Evolutionary conservation across 148 eudicot species (phyloP).

Genomic region (Vaccinium macrocarpon): DNA sequence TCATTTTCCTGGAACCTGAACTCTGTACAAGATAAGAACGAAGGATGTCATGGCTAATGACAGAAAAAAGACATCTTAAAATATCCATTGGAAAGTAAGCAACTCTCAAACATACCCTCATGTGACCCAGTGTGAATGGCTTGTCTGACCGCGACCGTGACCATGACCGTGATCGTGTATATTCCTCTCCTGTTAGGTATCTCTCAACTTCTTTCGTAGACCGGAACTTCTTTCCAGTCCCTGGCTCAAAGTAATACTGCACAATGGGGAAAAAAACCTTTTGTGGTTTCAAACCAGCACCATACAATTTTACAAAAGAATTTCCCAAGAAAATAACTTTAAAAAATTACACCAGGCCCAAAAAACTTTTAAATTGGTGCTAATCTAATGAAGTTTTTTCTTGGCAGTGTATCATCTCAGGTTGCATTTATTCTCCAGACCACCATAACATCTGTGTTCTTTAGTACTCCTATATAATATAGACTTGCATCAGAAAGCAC

Average conservation of each 20-base stretch:
- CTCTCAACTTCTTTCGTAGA: conserved; percentile 66
- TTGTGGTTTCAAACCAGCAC: not conserved
- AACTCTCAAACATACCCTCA: conserved; percentile 26
- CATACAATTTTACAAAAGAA: not conserved
- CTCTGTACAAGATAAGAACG: conserved; percentile 18
- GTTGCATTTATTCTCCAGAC: not conserved
- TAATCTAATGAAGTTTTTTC: not conserved
- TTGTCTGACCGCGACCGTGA: conserved; percentile 17
- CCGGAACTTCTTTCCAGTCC: conserved; percentile 55
- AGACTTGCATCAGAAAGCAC: not conserved
- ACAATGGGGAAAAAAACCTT: not conserved
- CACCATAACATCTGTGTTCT: not conserved
- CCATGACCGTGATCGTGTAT: conserved; percentile 8
- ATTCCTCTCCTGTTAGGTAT: conserved; percentile 41
- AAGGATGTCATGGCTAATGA: conserved; percentile 1
- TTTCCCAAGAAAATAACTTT: not conserved
- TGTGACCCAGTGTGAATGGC: conserved; percentile 26
- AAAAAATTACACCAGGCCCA: not conserved
- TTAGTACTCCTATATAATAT: not conserved
- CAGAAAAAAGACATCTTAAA: not conserved
- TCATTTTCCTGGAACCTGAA: conserved; percentile 20
- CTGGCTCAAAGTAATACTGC: conserved; percentile 79
- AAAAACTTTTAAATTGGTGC: not conserved
- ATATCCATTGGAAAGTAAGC: not conserved
- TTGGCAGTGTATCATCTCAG: not conserved